These are phyloP conservation scores for Fraxinus dipetala DNA, from an alignment of 305 asterid genomes.

Conservation along the genomic window DNA sequence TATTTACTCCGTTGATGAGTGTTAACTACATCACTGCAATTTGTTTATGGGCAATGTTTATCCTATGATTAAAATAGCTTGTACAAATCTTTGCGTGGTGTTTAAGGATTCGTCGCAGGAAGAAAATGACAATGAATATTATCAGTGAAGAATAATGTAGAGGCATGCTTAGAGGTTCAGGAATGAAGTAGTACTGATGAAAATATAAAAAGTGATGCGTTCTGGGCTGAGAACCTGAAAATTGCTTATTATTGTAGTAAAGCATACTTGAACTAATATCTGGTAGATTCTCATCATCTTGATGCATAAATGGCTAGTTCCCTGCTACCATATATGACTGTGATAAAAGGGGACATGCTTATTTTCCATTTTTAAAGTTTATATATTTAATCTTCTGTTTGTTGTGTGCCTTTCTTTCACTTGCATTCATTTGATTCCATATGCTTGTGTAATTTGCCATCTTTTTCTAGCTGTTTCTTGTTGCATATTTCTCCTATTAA, in stretches of 20 bases:
- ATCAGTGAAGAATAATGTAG: conserved; percentile 11
- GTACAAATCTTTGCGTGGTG: neutral
- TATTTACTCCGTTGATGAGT: neutral
- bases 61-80: neutral
- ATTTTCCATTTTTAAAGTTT: conserved; percentile 13
- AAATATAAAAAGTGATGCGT: neutral
- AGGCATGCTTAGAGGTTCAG: conserved; percentile 17
- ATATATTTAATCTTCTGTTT: conserved; percentile 6
- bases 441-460: neutral
- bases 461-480: neutral
- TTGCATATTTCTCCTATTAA: conserved; percentile 2
- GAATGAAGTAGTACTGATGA: neutral
- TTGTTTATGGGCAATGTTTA: neutral
- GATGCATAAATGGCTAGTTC: neutral
- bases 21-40: neutral
- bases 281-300: neutral
- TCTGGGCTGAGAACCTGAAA: neutral
- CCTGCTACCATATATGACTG: neutral
- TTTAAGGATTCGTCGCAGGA: neutral
- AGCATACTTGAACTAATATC: neutral
- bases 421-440: neutral
- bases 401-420: neutral
- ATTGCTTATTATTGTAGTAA: neutral
- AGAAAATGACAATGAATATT: neutral
- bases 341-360: neutral